Conservation (phyloP, 129 eudicot genomes). For the Logfia minima region DNA sequence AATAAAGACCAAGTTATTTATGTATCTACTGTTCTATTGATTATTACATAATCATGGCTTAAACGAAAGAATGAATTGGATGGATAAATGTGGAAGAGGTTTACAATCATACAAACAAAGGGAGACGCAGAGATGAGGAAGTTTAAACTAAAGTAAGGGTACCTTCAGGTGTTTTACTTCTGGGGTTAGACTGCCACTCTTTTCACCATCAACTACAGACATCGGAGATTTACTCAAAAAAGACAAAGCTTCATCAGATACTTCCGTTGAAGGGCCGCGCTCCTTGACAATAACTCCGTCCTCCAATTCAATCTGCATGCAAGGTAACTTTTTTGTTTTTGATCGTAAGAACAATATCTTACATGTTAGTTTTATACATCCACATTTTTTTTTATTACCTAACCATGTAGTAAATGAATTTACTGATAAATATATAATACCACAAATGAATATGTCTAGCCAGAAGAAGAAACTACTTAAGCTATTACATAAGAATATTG, state of each 20-base stretch:
- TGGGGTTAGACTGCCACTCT: slow-evolving; percentile 23
- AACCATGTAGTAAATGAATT: not conserved
- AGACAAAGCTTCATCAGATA: slow-evolving; percentile 61
- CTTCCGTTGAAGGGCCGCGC: slow-evolving; percentile 61
- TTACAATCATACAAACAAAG: not conserved
- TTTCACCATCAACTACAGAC: slow-evolving; percentile 9
- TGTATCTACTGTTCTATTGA: slow-evolving; percentile 5
- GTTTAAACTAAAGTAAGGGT: slow-evolving; percentile 9
- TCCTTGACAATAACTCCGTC: slow-evolving; percentile 58
- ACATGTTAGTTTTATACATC: not conserved
- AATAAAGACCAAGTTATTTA: slow-evolving; percentile 1
- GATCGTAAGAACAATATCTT: not conserved
- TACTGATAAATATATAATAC: not conserved
- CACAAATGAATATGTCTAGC: not conserved
- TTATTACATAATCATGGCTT: slow-evolving; percentile 19
- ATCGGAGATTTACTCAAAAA: slow-evolving; percentile 33
- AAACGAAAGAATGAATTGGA: not conserved
- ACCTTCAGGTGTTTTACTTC: slow-evolving; percentile 22
- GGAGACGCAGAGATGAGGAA: not conserved
- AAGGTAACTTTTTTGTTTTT: slow-evolving; percentile 20
- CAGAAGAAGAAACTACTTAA: not conserved
- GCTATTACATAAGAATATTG: not conserved
- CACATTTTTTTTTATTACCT: not conserved
- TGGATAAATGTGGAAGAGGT: not conserved
- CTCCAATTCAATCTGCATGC: slow-evolving; percentile 61